A percentile compares a stretch with the other conserved stretches of the same genome.
These are phyloP conservation scores for Trametes sp. DNA, from an alignment of 1,284 basidiomycete genomes.

Conservation along the genomic window DNA sequence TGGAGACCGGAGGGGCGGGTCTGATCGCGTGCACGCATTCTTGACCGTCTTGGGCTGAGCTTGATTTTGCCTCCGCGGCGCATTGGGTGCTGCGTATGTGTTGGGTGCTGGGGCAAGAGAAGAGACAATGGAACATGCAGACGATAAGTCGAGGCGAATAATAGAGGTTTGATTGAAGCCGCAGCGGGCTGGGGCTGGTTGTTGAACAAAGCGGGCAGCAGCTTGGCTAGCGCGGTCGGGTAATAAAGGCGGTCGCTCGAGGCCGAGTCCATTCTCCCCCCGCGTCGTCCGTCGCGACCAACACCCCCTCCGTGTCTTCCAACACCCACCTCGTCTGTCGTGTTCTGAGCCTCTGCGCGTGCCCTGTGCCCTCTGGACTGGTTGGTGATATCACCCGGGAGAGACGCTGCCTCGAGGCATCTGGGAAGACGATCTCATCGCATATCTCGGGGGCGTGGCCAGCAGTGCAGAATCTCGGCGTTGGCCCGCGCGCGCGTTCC, in stretches of 20 bases:
- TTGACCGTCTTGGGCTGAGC: slow-evolving; percentile 6
- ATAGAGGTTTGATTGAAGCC: slow-evolving; percentile 19
- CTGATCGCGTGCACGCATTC: slow-evolving; percentile 20
- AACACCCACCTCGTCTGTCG: background rate
- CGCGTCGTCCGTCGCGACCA: slow-evolving; percentile 9
- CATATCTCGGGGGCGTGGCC: slow-evolving; percentile 29
- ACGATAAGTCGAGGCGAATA: slow-evolving; percentile 13
- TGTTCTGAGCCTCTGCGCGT: background rate
- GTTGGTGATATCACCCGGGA: slow-evolving; percentile 8
- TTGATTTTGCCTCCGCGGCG: slow-evolving; percentile 9
- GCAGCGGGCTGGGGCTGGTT: background rate
- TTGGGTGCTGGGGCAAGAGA: background rate
- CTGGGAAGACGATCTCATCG: slow-evolving; percentile 20
- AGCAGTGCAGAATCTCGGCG: slow-evolving; percentile 2
- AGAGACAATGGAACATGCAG: slow-evolving; percentile 8
- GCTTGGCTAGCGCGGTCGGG: slow-evolving; percentile 10
- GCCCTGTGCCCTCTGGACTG: slow-evolving; percentile 14
- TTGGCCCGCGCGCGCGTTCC: slow-evolving; percentile 16
- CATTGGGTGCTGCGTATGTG: background rate
- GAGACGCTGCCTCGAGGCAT: slow-evolving; percentile 36
- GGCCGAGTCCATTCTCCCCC: slow-evolving; percentile 14
- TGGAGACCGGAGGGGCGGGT: slow-evolving; percentile 15
- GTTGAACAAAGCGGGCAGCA: slow-evolving; percentile 15
- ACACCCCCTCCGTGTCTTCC: background rate
- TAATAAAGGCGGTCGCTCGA: slow-evolving; percentile 7